A percentile compares a stretch with the other conserved stretches of the same genome.
Conservation (phyloP, 1,139 yeast species). For the Hansenula anomala region DNA sequence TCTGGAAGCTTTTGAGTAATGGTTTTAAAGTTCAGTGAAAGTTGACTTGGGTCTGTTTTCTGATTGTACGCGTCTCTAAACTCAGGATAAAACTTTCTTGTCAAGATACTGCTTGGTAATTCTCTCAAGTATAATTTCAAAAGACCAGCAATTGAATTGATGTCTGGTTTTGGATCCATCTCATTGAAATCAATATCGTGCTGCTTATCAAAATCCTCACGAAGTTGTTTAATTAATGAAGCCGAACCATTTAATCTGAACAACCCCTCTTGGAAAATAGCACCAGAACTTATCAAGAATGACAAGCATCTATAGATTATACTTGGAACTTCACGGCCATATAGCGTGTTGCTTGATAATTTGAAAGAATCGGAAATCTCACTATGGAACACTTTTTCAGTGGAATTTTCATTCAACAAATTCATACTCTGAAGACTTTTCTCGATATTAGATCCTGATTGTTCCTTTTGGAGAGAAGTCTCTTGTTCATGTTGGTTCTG, state of each 20-base stretch:
- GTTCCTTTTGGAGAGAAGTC: slow-evolving; percentile 4
- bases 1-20: slow-evolving; percentile 35
- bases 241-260: slow-evolving; percentile 91
- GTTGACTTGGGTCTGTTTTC: slow-evolving; percentile 25
- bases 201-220: slow-evolving; percentile 58
- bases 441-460: slow-evolving; percentile 20
- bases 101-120: slow-evolving; percentile 61
- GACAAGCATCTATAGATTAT: slow-evolving; percentile 74
- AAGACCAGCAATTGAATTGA: slow-evolving; percentile 76
- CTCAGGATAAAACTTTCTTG: slow-evolving; percentile 39
- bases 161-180: slow-evolving; percentile 38
- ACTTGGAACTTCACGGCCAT: slow-evolving; percentile 59
- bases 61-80: slow-evolving; percentile 32
- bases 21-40: slow-evolving; percentile 27
- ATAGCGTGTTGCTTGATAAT: slow-evolving; percentile 42
- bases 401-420: slow-evolving; percentile 9
- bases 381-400: slow-evolving; percentile 54
- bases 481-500: slow-evolving; percentile 5
- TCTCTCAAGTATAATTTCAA: slow-evolving; percentile 71
- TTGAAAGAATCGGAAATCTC: slow-evolving; percentile 50
- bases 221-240: slow-evolving; percentile 66
- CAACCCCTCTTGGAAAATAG: slow-evolving; percentile 83
- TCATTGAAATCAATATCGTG: slow-evolving; percentile 65
- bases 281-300: slow-evolving; percentile 61
- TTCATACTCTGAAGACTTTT: slow-evolving; percentile 25